These are phyloP conservation scores for Phaeotremella skinneri DNA, from an alignment of 768 basidiomycete species.

Conservation along the genomic window DNA sequence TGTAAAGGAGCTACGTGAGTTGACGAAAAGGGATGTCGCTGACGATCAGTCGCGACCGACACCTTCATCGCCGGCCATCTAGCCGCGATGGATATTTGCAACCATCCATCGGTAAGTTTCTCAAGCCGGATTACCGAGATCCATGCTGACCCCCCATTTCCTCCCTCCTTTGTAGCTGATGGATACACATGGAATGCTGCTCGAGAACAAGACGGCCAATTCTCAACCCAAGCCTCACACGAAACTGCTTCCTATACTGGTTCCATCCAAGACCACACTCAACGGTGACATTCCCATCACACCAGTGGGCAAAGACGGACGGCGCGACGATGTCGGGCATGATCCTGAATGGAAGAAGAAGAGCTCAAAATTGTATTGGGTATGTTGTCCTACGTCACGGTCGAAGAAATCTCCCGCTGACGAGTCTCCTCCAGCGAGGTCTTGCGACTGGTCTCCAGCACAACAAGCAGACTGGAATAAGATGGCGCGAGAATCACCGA, in stretches of 20 bases:
- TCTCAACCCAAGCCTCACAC: constrained; percentile 51
- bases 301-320: constrained; percentile 48
- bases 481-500: constrained; percentile 49
- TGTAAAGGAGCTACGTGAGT: constrained; percentile 38
- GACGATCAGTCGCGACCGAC: constrained; percentile 35
- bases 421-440: constrained; percentile 43
- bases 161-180: constrained; percentile 32
- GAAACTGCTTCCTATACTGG: constrained; percentile 50
- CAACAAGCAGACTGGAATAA: constrained; percentile 40
- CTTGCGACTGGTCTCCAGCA: constrained; percentile 49
- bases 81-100: constrained; percentile 51
- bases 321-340: constrained; percentile 49
- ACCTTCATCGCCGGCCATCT: constrained; percentile 49
- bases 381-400: constrained; percentile 15
- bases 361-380: constrained; percentile 51
- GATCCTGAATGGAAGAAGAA: constrained; percentile 51
- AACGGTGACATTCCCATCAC: constrained; percentile 52
- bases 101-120: constrained; percentile 46
- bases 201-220: constrained; percentile 42
- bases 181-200: constrained; percentile 51
- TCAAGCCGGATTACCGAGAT: neutral
- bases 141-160: neutral
- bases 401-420: neutral
- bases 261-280: constrained; percentile 48
- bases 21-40: neutral